These are phyloP conservation scores for Platanus orientalis DNA, from an alignment of 164 flowering plant genomes.

Conservation along the genomic window DNA sequence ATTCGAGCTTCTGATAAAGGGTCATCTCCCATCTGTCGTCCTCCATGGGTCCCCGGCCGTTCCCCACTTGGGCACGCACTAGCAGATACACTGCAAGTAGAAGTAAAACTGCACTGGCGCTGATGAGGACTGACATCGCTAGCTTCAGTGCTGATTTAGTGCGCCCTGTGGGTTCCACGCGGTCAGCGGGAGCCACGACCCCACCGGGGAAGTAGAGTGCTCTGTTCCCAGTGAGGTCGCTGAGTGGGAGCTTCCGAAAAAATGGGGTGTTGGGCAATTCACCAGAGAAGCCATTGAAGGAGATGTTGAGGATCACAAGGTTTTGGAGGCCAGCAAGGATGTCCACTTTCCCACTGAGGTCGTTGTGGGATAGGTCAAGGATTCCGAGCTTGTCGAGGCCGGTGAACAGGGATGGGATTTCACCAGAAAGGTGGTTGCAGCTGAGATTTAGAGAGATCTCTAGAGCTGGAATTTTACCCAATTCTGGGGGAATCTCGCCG, in stretches of 20 bases:
- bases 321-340: constrained; percentile 62
- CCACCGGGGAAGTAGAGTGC: constrained; percentile 53
- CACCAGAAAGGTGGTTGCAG: constrained; percentile 66
- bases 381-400: constrained; percentile 58
- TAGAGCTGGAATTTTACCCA: constrained; percentile 64
- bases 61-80: constrained; percentile 43
- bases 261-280: constrained; percentile 77
- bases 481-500: constrained; percentile 69
- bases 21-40: constrained; percentile 75
- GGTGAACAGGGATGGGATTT: constrained; percentile 60
- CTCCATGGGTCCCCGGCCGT: constrained; percentile 10
- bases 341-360: constrained; percentile 53
- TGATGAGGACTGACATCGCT: constrained; percentile 59
- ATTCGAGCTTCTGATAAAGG: constrained; percentile 77
- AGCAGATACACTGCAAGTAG: constrained; percentile 55
- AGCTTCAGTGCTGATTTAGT: constrained; percentile 49
- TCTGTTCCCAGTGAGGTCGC: constrained; percentile 59
- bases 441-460: constrained; percentile 88
- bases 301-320: constrained; percentile 77
- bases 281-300: constrained; percentile 87
- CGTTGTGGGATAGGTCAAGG: constrained; percentile 85
- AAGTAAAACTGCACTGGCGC: constrained; percentile 59
- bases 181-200: constrained; percentile 28
- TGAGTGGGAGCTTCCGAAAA: constrained; percentile 68
- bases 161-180: constrained; percentile 14